These are phyloP conservation scores for Trichosporon coremiiforme DNA, from an alignment of 1,284 basidiomycete genomes.

Conservation along the genomic window DNA sequence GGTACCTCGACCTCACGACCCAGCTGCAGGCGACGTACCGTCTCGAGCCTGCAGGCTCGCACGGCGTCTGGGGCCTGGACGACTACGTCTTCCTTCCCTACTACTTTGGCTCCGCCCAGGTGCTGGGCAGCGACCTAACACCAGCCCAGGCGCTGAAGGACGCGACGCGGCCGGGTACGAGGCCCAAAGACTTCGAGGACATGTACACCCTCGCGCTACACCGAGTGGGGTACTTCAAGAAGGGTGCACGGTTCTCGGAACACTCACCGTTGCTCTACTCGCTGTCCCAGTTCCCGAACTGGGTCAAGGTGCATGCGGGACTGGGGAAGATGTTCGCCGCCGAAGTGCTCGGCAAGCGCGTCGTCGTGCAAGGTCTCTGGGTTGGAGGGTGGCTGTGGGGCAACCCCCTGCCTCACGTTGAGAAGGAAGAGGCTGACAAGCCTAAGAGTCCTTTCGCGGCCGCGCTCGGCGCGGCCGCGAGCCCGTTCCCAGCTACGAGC, in stretches of 20 bases:
- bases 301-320: slow-evolving; percentile 86
- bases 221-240: slow-evolving; percentile 78
- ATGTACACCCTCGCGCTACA: slow-evolving; percentile 79
- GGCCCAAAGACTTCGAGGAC: slow-evolving; percentile 56
- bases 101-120: slow-evolving; percentile 86
- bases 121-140: slow-evolving; percentile 61
- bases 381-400: slow-evolving; percentile 67
- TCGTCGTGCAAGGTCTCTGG: slow-evolving; percentile 92
- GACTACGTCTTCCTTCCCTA: slow-evolving; percentile 91
- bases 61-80: slow-evolving; percentile 97
- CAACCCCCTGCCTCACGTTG: slow-evolving; percentile 31
- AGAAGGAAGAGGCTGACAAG: not conserved
- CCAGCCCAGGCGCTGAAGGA: slow-evolving; percentile 46
- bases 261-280: slow-evolving; percentile 88
- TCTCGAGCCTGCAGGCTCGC: slow-evolving; percentile 93
- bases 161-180: slow-evolving; percentile 21
- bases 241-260: slow-evolving; percentile 79
- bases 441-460: not conserved
- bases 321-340: slow-evolving; percentile 96
- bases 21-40: slow-evolving; percentile 83
- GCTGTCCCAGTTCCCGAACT: slow-evolving; percentile 81
- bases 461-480: not conserved
- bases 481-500: not conserved
- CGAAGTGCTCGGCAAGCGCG: slow-evolving; percentile 92
- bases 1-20: slow-evolving; percentile 80